Evolutionary conservation across 108 stramenopile genomes (phyloP).

Genomic region (Bacterosira constricta): DNA sequence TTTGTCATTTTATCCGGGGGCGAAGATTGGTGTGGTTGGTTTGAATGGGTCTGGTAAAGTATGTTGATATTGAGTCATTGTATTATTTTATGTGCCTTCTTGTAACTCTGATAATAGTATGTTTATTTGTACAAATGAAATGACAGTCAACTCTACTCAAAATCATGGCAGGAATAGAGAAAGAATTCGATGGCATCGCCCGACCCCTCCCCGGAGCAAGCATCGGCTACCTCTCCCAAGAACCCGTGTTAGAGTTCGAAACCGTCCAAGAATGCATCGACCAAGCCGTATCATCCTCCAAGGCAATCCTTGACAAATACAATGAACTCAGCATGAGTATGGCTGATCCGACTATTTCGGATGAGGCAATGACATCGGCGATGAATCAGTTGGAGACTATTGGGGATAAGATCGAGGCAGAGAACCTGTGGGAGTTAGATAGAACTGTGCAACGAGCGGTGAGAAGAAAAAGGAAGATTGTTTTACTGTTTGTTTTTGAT

Average conservation of each 20-base stretch:
- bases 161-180: conserved; percentile 95
- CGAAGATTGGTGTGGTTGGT: conserved; percentile 93
- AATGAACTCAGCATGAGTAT: conserved; percentile 75
- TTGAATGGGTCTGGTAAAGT: conserved; percentile 87
- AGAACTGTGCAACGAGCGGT: conserved; percentile 74
- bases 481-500: too few relatives aligned
- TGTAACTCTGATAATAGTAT: not conserved
- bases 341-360: conserved; percentile 80
- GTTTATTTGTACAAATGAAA: not conserved
- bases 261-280: conserved; percentile 90
- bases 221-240: conserved; percentile 89
- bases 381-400: conserved; percentile 72
- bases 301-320: conserved; percentile 77
- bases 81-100: not conserved
- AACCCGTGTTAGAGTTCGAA: conserved; percentile 71
- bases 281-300: conserved; percentile 71
- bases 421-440: conserved; percentile 88
- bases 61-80: not conserved
- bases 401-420: conserved; percentile 85
- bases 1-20: conserved; percentile 90
- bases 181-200: conserved; percentile 86
- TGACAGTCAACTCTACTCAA: conserved; percentile 77
- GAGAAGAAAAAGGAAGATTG: too few relatives aligned
- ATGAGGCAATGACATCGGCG: conserved; percentile 67
- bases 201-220: conserved; percentile 84